Conservation (phyloP, 208 protist genomes). For the Tritrichomonas musculus region DNA sequence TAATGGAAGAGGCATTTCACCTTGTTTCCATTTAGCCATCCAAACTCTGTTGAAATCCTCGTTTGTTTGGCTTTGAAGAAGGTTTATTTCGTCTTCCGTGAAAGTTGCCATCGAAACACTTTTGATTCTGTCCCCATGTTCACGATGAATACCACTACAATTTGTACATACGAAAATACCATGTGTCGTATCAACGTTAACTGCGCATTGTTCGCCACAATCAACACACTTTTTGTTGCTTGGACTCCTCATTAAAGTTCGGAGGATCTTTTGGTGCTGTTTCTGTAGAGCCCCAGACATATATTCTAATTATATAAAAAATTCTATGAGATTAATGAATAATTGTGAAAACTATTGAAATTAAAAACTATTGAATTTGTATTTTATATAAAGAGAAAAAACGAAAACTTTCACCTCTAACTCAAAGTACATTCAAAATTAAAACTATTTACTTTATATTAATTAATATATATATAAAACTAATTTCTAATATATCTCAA, state of each 20-base stretch:
- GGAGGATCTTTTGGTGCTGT: too few relatives aligned
- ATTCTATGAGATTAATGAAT: too few relatives aligned
- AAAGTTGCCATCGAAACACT: not conserved
- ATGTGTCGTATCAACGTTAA: not conserved
- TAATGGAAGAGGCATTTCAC: not conserved
- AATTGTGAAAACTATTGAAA: too few relatives aligned
- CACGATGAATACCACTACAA: not conserved
- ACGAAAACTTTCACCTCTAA: too few relatives aligned
- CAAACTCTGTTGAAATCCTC: conserved; percentile 33
- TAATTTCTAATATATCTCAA: too few relatives aligned
- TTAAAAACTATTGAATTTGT: too few relatives aligned
- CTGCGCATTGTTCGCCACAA: not conserved
- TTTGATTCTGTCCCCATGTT: not conserved
- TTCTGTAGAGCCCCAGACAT: too few relatives aligned
- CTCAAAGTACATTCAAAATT: too few relatives aligned
- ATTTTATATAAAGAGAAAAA: too few relatives aligned
- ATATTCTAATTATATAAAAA: too few relatives aligned
- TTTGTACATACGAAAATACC: conserved; percentile 15
- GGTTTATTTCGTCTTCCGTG: not conserved
- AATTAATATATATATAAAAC: too few relatives aligned
- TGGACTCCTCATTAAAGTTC: not conserved
- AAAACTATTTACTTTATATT: too few relatives aligned
- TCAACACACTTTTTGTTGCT: not conserved
- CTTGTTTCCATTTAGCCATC: not conserved
- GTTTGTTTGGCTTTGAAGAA: not conserved